phyloP scores from a whole-genome alignment of 2,329 filamentous ascomycete species.

The Neoscytalidium dimidiatum region DNA sequence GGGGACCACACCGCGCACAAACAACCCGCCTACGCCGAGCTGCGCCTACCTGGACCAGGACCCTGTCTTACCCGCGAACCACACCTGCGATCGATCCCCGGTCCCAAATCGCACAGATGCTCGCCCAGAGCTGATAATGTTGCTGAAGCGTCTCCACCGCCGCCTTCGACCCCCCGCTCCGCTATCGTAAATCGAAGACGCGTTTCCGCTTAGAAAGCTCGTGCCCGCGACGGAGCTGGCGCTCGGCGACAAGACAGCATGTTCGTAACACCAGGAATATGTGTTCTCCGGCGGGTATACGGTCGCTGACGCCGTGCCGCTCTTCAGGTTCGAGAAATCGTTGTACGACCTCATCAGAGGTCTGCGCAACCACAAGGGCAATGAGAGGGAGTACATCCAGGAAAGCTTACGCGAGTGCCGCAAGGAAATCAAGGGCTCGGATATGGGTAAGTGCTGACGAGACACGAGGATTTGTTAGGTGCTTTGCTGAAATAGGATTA shows the following conservation, averaged over 20 bases:
- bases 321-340: conserved; percentile 92
- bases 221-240: background rate
- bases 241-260: background rate
- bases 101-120: background rate
- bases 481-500: conserved; percentile 7
- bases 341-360: conserved; percentile 98
- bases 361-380: conserved; percentile 91
- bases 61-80: background rate
- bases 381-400: conserved; percentile 93
- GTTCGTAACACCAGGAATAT: background rate
- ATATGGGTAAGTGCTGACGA: conserved; percentile 63
- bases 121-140: conserved; percentile 12
- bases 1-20: conserved; percentile 15
- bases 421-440: conserved; percentile 84
- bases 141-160: conserved; percentile 10
- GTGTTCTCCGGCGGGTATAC: background rate
- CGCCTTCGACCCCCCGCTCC: conserved; percentile 15
- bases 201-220: conserved; percentile 6
- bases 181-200: conserved; percentile 9
- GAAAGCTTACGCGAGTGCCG: conserved; percentile 94
- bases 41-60: background rate
- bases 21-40: background rate
- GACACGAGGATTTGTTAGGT: conserved; percentile 44
- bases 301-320: background rate
- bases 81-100: background rate